phyloP scores from a whole-genome alignment of 176 grass and related monocot species.

The Carex kokanica region DNA sequence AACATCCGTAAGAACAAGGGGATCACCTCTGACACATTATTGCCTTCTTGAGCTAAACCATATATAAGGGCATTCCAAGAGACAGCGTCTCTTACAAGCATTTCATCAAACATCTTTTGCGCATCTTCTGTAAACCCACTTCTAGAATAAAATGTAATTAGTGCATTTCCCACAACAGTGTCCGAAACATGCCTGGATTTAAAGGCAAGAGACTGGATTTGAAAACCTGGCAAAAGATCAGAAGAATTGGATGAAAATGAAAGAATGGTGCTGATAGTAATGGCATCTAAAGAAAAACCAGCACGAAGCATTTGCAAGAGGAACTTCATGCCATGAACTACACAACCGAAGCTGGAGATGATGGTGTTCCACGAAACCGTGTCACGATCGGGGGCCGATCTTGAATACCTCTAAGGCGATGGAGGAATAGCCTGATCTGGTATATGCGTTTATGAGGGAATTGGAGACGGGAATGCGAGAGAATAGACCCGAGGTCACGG shows the following conservation, averaged over 20 bases:
- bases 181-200: constrained; percentile 46
- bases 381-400: constrained; percentile 35
- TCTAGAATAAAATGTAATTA: constrained; percentile 60
- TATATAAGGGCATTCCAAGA: constrained; percentile 82
- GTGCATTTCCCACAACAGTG: constrained; percentile 57
- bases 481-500: constrained; percentile 45
- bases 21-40: constrained; percentile 43
- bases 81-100: constrained; percentile 44
- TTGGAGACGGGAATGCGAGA: constrained; percentile 49
- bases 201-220: constrained; percentile 56
- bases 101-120: constrained; percentile 55
- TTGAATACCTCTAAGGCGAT: constrained; percentile 40
- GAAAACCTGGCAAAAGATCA: constrained; percentile 28
- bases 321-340: constrained; percentile 42
- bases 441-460: constrained; percentile 64
- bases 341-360: constrained; percentile 48
- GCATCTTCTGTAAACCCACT: constrained; percentile 35
- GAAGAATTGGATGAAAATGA: constrained; percentile 37
- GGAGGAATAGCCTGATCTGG: constrained; percentile 39
- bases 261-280: constrained; percentile 59
- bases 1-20: constrained; percentile 53
- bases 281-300: constrained; percentile 47
- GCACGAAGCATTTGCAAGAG: constrained; percentile 46
- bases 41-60: constrained; percentile 54
- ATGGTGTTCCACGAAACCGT: constrained; percentile 77